A percentile compares a stretch with the other conserved stretches of the same genome.
Evolutionary conservation across 2,329 filamentous ascomycete species (phyloP).

Genomic region (Bipolaris cookei): DNA sequence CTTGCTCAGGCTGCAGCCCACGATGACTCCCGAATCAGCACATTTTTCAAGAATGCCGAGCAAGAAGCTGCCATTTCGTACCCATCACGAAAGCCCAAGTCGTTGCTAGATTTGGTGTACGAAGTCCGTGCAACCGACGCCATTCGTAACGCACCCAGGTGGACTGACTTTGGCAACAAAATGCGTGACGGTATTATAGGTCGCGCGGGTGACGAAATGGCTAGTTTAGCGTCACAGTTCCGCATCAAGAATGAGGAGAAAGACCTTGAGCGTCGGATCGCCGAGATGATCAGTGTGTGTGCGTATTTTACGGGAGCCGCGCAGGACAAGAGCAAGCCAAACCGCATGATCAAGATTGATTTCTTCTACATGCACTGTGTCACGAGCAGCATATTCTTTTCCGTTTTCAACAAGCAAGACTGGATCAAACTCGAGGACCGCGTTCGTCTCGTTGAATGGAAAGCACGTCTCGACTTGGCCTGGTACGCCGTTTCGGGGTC

Average conservation of each 20-base stretch:
- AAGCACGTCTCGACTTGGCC: slow-evolving; percentile 29
- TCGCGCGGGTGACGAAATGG: neutral
- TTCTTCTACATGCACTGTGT: slow-evolving; percentile 46
- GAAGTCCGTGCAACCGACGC: neutral
- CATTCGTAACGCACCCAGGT: neutral
- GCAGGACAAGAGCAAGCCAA: no score
- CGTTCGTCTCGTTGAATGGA: slow-evolving; percentile 33
- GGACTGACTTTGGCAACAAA: neutral
- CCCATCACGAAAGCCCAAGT: neutral
- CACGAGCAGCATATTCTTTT: slow-evolving; percentile 44
- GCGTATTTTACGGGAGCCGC: neutral
- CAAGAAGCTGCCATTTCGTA: no score
- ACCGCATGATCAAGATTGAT: slow-evolving; percentile 22
- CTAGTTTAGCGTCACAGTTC: neutral
- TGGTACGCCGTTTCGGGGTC: slow-evolving; percentile 31
- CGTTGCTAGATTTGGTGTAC: neutral
- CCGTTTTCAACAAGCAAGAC: slow-evolving; percentile 33
- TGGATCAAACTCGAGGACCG: slow-evolving; percentile 44
- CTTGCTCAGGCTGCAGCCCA: slow-evolving; percentile 82
- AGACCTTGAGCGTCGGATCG: neutral
- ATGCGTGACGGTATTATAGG: neutral
- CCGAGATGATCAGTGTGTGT: slow-evolving; percentile 1
- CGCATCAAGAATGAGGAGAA: neutral
- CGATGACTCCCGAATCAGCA: slow-evolving; percentile 41
- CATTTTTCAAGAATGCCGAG: neutral